Base-by-base conservation (phyloP, 2,329 filamentous ascomycete species). In the Gnomoniopsis sp. region DNA sequence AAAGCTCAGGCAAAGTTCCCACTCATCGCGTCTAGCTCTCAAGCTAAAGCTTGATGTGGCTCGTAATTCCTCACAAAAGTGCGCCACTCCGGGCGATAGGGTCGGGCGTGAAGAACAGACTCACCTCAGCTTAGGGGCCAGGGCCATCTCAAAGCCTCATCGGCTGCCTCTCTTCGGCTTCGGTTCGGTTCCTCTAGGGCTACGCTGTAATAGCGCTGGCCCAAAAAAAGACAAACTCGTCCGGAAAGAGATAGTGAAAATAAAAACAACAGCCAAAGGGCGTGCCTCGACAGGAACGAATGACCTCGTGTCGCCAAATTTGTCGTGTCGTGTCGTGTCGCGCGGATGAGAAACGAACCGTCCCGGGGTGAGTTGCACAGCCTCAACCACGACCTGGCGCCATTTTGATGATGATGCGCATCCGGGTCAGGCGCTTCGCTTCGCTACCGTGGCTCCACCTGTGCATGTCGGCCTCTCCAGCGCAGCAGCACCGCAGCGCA, bases 331-430 rank as follows among this genome's bases (percentile, higher is more conserved):
- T 55, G 53, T 55, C 44, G 46, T n/a, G n/a, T n/a, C n/a, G n/a
- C n/a, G n/a, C 34, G 33, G 36, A n/a, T 52, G 33, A 30, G 33
- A 34, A 52, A n/a, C 34, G 41, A 15, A 19, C 23, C 21, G 22
- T 26, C 30, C 50, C 50, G 26, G 43, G 22, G 47, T 19, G 49
- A 26, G 38, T 22, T 58, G 55, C 59, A 61, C 59, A 58, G 59
- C 59, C 59, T 61, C 59, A 48, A 48, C 53, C n/a, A 48, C 50
- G 21, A 22, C 48, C 58, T 54, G 55, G 41, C 49, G 56, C 43
- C 26, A 30, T 19, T 15, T 8, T 41, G 38, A 51, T 52, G 48
- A 52, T 54, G 50, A 48, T 41, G 55, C 47, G 50, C 55, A 44
- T 49, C 22, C 23, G 43, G 34, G 21, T 36, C 34, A 34, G 49